phyloP scores from a whole-genome alignment of 2,329 filamentous ascomycete genomes.

The Nemania sp. region DNA sequence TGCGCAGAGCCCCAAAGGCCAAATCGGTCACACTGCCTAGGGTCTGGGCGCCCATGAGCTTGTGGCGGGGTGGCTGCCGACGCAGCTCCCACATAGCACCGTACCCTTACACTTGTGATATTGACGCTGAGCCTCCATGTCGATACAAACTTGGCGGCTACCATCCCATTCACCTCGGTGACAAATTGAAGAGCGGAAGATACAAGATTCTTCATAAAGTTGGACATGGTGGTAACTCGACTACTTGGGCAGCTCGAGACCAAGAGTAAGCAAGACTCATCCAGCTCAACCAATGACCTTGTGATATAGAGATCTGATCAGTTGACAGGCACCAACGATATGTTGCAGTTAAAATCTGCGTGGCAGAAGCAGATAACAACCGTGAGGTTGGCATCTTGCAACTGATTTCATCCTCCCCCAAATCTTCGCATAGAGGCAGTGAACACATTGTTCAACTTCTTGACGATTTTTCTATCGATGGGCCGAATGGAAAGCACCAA shows the following conservation, averaged over 20 bases:
- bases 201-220: slow-evolving; percentile 30
- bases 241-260: slow-evolving; percentile 20
- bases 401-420: slow-evolving; percentile 5
- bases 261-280: neutral
- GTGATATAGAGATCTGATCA: neutral
- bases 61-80: no score
- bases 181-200: slow-evolving; percentile 18
- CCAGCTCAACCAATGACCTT: neutral
- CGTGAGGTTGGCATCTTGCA: slow-evolving; percentile 4
- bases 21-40: no score
- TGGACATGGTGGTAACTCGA: slow-evolving; percentile 26
- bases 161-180: slow-evolving; percentile 27
- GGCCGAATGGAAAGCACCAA: slow-evolving; percentile 14
- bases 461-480: slow-evolving; percentile 11
- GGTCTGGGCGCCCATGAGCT: no score
- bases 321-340: slow-evolving; percentile 3
- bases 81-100: neutral
- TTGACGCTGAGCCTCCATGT: slow-evolving; percentile 7
- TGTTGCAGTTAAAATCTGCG: slow-evolving; percentile 17
- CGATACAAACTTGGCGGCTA: slow-evolving; percentile 25
- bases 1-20: no score
- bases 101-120: slow-evolving; percentile 3
- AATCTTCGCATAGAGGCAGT: neutral
- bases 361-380: neutral
- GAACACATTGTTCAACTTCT: slow-evolving; percentile 12